These are phyloP conservation scores for Drechslerella dactyloides DNA, from an alignment of 2,329 filamentous ascomycete genomes.

Conservation along the genomic window DNA sequence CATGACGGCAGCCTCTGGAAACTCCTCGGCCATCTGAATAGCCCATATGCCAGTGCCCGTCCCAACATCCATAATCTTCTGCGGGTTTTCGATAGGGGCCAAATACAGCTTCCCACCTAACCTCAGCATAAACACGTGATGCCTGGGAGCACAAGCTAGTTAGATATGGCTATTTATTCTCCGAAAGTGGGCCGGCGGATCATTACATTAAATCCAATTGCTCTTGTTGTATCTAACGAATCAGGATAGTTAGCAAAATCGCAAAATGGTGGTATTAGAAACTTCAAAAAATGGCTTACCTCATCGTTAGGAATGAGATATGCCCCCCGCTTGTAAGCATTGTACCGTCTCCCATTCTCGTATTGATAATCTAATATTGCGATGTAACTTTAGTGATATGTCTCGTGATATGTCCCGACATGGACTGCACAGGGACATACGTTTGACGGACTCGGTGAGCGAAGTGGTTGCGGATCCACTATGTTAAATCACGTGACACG, in stretches of 20 bases:
- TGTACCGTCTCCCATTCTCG: constrained; percentile 60
- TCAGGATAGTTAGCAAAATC: not conserved
- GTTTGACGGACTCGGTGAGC: constrained; percentile 40
- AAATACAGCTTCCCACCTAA: constrained; percentile 60
- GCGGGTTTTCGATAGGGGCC: constrained; percentile 60
- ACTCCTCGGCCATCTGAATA: constrained; percentile 57
- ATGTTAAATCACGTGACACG: constrained; percentile 21
- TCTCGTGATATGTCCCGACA: not conserved
- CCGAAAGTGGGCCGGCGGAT: not conserved
- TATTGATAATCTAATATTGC: constrained; percentile 41
- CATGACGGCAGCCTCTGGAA: constrained; percentile 52
- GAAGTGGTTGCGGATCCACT: constrained; percentile 49
- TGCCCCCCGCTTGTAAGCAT: constrained; percentile 61
- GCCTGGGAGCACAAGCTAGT: constrained; percentile 52
- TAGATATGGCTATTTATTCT: not conserved
- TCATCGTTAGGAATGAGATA: constrained; percentile 66
- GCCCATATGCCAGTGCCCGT: constrained; percentile 67
- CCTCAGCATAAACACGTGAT: constrained; percentile 62
- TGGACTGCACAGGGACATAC: constrained; percentile 5
- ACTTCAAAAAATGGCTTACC: constrained; percentile 1
- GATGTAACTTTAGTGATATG: not conserved
- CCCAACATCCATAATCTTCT: constrained; percentile 62
- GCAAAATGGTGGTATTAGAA: not conserved
- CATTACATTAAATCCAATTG: constrained; percentile 47
- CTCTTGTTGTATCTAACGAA: constrained; percentile 41